Conservation (phyloP, 768 basidiomycete species). For the Paxillus rubicundulus region DNA sequence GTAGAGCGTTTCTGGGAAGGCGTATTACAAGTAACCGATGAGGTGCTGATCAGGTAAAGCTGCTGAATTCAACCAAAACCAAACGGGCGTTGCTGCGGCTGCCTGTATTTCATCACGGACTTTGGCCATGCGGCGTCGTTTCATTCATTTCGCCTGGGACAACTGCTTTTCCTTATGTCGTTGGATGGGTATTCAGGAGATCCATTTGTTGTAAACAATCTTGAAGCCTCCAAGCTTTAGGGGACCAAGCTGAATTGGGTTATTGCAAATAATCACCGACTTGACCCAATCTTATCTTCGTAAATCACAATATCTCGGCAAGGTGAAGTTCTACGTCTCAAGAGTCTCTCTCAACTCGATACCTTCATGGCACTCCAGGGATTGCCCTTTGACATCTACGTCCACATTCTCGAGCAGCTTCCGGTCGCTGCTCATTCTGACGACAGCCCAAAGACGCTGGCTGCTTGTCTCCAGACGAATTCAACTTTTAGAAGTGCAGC, state of each 20-base stretch:
- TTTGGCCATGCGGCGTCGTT: neutral
- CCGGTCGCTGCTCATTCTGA: conserved; percentile 23
- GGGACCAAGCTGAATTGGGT: too few species aligned
- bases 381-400: conserved; percentile 37
- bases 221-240: neutral
- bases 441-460: conserved; percentile 34
- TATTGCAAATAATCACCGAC: too few species aligned
- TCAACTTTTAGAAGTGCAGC: conserved; percentile 45
- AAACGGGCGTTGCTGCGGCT: neutral
- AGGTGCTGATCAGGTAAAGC: conserved; percentile 44
- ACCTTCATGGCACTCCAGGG: conserved; percentile 18
- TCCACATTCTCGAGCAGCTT: conserved; percentile 36
- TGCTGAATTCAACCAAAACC: neutral
- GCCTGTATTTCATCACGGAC: neutral
- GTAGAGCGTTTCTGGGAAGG: conserved; percentile 70
- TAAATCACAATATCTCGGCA: too few species aligned
- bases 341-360: neutral
- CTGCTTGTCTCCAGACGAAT: conserved; percentile 39
- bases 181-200: neutral
- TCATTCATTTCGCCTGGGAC: neutral
- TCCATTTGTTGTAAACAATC: neutral
- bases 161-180: neutral
- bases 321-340: neutral
- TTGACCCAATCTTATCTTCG: too few species aligned
- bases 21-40: conserved; percentile 51